Evolutionary conservation across 2,329 filamentous ascomycete genomes (phyloP), one percentile per base, ranked within the genome.

Genomic region (Aphanocladium album): DNA sequence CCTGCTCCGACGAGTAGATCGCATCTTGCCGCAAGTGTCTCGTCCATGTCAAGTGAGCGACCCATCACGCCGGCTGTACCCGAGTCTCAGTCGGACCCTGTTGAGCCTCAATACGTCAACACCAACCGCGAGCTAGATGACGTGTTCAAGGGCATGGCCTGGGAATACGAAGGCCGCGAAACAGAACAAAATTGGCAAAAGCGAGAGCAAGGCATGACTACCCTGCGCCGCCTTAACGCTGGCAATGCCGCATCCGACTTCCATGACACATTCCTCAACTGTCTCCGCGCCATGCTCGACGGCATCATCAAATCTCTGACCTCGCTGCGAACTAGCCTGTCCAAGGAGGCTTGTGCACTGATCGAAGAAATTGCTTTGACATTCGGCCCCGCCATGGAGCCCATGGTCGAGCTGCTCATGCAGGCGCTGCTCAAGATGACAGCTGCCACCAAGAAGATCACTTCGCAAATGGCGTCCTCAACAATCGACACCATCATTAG

Each of bases 401-500:
- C 89, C 12, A 90, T 96, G 86, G 89, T 95, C 8, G 93, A 98
- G 74, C 85, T 97, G 55, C 80, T 97, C 23, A 85, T 98, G 76
- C 92, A 96, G 70, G 89, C 86, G 30, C 85, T 97, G 67, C 86
- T 98, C 77, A 97, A 96, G 75, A 84, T 97, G 64, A 93, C 89
- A 65, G 91, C 88, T 11, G 88, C 87, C 25, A 96, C 93, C 52
- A 99, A 99, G 75, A 96, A 96, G 73, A 96, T 99, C 66, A 87
- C 85, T 61, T 91, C 91, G 0, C 88, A 96, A 69, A 88, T 89
- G 64, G 93, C 90, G 57, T 93, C 96, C 69, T 73, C 79, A 17
- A 91, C 90, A 0, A 87, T 96, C n/a, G 88, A 95, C 65, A 85
- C 82, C 21, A 87, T 99, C 57, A 83, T 98, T 64, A 84, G 86